Base-by-base conservation (phyloP, 768 basidiomycete genomes). In the Termitomyces sp. region DNA sequence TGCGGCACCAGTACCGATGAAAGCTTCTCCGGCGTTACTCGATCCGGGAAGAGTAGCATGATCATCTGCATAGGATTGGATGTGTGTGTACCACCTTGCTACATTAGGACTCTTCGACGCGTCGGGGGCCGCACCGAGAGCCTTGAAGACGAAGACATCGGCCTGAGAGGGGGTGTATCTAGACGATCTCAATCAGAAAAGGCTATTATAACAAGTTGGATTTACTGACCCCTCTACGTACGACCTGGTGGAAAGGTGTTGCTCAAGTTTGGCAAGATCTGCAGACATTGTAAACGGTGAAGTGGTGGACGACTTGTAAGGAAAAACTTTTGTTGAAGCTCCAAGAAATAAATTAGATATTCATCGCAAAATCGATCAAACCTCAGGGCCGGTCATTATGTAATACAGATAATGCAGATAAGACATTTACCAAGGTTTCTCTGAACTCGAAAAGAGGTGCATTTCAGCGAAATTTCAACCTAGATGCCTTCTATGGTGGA, bases 161-260 rank as follows among this genome's bases (percentile, higher is more conserved):
- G 94, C 92, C 75, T 97, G 94, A 41, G 94, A 94, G 46, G 95
- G 89, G 41, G 86, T 85, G 76, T 91, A 94, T 55, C 94, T 97
- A 69, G 53, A 64, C 55, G 33, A 55, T 60, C 41, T 53, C 46
- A 52, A 43, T 62, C 63, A 46, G 60, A 61, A 33, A 50, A 59
- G 3, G 30, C 60, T 62, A 60, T 46, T 40, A 18, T 48, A 26
- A 52, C 3, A 13, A 36, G 20, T 20, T 13, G n/a, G 4, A 32
- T 38, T 56, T 9, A 57, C 90, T 82, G 56, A 95, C 94, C 94
- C 94, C 71, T 94, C 90, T 51, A 96, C 80, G 72, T 96, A 96
- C 59, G 92, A 92, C 71, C 91, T 81, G 67, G 87, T 83, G 56
- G 86, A 71, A 66, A 99, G 91, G 81, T 95, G 92, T 57, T 86